Percentiles rank a stretch among this genome's conserved stretches.
phyloP scores from a whole-genome alignment of 306 rosid genomes.

The Quercus ilex region DNA sequence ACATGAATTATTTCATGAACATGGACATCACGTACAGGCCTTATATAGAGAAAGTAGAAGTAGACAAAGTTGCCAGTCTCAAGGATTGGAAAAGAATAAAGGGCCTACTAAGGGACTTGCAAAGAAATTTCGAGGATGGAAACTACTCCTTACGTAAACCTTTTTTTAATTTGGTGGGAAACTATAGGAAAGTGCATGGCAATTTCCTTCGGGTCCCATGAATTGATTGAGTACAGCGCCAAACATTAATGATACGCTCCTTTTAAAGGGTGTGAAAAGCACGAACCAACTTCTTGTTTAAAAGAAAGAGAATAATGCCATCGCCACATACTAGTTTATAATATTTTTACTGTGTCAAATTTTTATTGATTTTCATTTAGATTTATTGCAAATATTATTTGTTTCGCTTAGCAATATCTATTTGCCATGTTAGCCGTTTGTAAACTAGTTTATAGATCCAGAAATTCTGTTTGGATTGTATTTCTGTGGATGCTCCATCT shows the following conservation, averaged over 20 bases:
- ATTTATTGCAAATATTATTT: too few species aligned
- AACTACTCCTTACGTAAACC: background rate
- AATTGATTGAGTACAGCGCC: background rate
- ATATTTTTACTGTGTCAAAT: fast-evolving
- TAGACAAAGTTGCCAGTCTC: background rate
- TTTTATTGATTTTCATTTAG: fast-evolving
- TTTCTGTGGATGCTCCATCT: too few species aligned
- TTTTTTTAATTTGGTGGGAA: background rate
- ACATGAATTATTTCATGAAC: background rate
- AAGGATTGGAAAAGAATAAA: background rate
- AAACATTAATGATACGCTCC: too few species aligned
- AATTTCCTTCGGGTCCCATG: conserved; percentile 24
- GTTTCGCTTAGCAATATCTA: fast-evolving
- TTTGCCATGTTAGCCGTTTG: fast-evolving
- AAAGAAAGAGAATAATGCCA: too few species aligned
- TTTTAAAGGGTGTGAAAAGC: background rate
- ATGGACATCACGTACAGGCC: too few species aligned
- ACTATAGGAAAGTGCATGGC: conserved; percentile 35
- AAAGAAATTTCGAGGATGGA: conserved; percentile 22
- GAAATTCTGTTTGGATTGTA: too few species aligned
- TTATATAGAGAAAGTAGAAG: background rate
- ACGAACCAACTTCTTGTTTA: background rate
- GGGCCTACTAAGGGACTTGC: background rate
- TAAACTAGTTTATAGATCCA: too few species aligned
- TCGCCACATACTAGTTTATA: fast-evolving